A percentile compares a stretch with the other conserved stretches of the same genome.
phyloP scores from a whole-genome alignment of 1,139 yeast genomes.

The Yamadazyma diddensiae region DNA sequence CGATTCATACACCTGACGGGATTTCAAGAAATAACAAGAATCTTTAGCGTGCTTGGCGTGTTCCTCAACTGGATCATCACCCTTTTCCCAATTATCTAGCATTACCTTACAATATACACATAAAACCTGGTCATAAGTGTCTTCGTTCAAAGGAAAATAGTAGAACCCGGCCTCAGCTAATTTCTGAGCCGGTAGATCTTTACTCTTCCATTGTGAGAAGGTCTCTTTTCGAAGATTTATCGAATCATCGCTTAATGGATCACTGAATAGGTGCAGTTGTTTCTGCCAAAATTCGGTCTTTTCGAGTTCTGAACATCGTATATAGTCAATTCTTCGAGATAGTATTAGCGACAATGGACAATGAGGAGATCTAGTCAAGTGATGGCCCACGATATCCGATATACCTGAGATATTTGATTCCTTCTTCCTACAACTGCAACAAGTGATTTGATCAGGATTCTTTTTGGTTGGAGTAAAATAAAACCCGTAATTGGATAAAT shows the following conservation, averaged over 20 bases:
- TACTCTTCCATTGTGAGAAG: slow-evolving; percentile 53
- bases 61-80: slow-evolving; percentile 61
- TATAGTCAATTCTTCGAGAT: slow-evolving; percentile 17
- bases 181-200: slow-evolving; percentile 33
- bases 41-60: slow-evolving; percentile 44
- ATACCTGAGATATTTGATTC: slow-evolving; percentile 36
- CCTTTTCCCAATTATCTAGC: slow-evolving; percentile 69
- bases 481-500: slow-evolving; percentile 62
- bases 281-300: slow-evolving; percentile 18
- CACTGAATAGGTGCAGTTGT: slow-evolving; percentile 20
- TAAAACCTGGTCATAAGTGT: slow-evolving; percentile 54
- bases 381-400: slow-evolving; percentile 38
- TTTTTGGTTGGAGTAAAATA: slow-evolving; percentile 57
- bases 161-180: slow-evolving; percentile 56
- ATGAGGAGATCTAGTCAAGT: slow-evolving; percentile 40
- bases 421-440: slow-evolving; percentile 56
- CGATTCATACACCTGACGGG: not conserved
- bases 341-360: slow-evolving; percentile 46
- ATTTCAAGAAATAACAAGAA: slow-evolving; percentile 45
- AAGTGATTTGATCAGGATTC: slow-evolving; percentile 49
- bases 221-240: slow-evolving; percentile 46
- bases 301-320: slow-evolving; percentile 5
- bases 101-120: slow-evolving; percentile 72
- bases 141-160: slow-evolving; percentile 44
- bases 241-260: slow-evolving; percentile 31